Percentiles rank a stretch among this genome's conserved stretches.
Conservation (phyloP, 129 eudicot genomes). For the Flaveria brownii region DNA sequence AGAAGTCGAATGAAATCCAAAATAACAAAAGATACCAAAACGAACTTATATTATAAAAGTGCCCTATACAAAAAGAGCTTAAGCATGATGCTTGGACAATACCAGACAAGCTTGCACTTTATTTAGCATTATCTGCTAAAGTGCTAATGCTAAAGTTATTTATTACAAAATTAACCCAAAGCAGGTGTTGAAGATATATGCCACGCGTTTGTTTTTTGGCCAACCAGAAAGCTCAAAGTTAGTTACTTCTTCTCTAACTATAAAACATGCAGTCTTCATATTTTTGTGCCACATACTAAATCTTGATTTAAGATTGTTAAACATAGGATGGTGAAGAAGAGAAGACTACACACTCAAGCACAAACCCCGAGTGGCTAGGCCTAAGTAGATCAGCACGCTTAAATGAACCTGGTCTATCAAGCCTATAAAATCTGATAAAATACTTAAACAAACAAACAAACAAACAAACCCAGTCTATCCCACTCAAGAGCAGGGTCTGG, state of each 20-base stretch:
- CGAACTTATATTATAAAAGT: background rate
- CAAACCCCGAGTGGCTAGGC: background rate
- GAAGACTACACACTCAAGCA: constrained; percentile 6
- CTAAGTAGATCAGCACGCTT: constrained; percentile 2
- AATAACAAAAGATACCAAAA: background rate
- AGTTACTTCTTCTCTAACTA: constrained; percentile 1
- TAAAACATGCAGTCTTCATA: background rate
- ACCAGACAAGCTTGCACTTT: background rate
- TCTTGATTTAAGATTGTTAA: background rate
- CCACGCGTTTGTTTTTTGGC: constrained; percentile 6
- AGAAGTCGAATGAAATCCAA: background rate
- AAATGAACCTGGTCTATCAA: background rate
- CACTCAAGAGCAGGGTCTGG: no score
- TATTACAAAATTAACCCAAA: background rate
- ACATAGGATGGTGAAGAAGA: background rate
- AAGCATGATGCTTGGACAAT: constrained; percentile 3
- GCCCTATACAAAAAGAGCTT: background rate
- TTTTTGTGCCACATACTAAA: background rate
- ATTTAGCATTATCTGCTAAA: background rate
- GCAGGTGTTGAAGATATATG: background rate
- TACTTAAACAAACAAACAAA: no score
- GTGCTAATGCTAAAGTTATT: background rate
- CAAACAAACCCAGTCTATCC: no score
- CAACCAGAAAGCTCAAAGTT: background rate
- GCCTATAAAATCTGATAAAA: background rate